phyloP scores from a whole-genome alignment of 305 asterid species.

The Ilex paraguariensis region DNA sequence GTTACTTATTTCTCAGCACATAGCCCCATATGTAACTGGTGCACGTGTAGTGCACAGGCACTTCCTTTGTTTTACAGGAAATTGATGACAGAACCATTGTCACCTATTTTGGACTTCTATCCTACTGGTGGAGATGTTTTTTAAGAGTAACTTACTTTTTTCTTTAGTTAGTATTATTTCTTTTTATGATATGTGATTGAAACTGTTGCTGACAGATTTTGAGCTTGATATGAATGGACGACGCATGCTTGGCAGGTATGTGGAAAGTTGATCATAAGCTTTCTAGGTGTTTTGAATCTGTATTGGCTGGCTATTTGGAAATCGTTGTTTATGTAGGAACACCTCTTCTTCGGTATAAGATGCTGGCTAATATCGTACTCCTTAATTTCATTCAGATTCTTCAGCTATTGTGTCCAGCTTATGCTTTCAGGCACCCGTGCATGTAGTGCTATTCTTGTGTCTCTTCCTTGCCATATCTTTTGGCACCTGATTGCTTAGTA shows the following conservation, averaged over 20 bases:
- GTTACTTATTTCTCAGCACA: slow-evolving; percentile 5
- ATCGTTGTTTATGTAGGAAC: background rate
- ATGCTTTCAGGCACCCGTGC: no score
- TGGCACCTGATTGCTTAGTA: background rate
- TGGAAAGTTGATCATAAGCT: background rate
- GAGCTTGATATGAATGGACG: slow-evolving; percentile 54
- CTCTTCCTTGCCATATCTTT: no score
- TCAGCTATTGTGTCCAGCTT: no score
- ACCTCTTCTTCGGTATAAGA: no score
- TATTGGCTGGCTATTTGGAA: background rate
- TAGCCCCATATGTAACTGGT: slow-evolving; percentile 10
- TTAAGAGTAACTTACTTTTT: slow-evolving; percentile 1
- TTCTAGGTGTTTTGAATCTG: background rate
- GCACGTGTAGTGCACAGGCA: slow-evolving; percentile 43
- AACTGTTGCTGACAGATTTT: slow-evolving; percentile 31
- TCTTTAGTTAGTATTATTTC: background rate
- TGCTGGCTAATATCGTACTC: no score
- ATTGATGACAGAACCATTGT: slow-evolving; percentile 49
- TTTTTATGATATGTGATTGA: slow-evolving; percentile 13
- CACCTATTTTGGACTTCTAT: slow-evolving; percentile 54
- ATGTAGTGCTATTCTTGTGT: no score
- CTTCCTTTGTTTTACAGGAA: slow-evolving; percentile 47
- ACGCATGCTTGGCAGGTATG: slow-evolving; percentile 49
- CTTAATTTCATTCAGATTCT: no score
- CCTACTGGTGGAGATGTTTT: slow-evolving; percentile 40